These are phyloP conservation scores for Turnera subulata DNA, from an alignment of 345 rosid species.

Conservation along the genomic window DNA sequence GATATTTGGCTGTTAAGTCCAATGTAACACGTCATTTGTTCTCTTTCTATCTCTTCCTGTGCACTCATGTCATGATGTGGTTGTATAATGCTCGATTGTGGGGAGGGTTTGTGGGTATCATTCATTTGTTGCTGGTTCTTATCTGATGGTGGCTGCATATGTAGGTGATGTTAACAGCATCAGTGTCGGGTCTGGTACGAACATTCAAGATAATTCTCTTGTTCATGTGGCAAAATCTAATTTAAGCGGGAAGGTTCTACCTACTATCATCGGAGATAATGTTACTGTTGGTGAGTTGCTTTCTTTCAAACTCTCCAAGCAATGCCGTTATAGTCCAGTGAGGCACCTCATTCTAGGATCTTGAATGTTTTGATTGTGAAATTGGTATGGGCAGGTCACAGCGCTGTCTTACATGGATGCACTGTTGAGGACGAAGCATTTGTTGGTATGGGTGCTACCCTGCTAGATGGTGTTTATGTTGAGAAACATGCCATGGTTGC, in stretches of 20 bases:
- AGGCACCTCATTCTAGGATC: neutral
- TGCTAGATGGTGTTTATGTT: slow-evolving; percentile 85
- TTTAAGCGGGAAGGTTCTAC: slow-evolving; percentile 81
- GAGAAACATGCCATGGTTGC: slow-evolving; percentile 91
- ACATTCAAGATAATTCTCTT: slow-evolving; percentile 94
- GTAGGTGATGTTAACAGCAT: slow-evolving; percentile 84
- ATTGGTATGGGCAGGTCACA: slow-evolving; percentile 61
- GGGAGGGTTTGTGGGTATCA: neutral
- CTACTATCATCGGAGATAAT: slow-evolving; percentile 80
- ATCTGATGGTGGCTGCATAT: neutral
- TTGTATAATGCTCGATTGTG: no score
- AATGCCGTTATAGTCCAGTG: neutral
- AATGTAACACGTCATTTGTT: no score
- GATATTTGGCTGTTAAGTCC: no score
- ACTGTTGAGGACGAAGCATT: slow-evolving; percentile 86
- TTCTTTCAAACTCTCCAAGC: neutral
- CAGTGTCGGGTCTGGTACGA: slow-evolving; percentile 81
- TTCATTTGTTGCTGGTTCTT: slow-evolving; percentile 4
- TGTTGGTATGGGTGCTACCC: slow-evolving; percentile 89
- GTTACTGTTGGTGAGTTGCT: slow-evolving; percentile 76
- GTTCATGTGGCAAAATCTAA: slow-evolving; percentile 95
- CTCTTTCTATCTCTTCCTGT: no score
- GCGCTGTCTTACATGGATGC: slow-evolving; percentile 96
- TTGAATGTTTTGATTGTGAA: slow-evolving; percentile 11
- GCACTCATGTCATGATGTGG: neutral